A percentile compares a stretch with the other conserved stretches of the same genome.
Conservation (phyloP, 352 stramenopile species). For the Phytophthora kernoviae region DNA sequence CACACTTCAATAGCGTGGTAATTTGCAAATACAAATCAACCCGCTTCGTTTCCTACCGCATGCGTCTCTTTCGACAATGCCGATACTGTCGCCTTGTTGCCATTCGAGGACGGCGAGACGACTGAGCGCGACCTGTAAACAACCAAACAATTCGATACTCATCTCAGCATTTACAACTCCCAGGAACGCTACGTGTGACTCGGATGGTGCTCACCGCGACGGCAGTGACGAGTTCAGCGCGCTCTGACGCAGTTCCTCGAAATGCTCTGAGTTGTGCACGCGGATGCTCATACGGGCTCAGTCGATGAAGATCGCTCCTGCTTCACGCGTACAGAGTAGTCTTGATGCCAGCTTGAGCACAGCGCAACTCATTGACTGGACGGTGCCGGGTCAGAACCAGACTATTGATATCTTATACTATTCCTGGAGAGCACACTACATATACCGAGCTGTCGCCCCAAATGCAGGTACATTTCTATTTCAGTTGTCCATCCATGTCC, state of each 20-base stretch:
- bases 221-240: conserved; percentile 41
- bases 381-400: too few relatives aligned
- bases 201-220: conserved; percentile 29
- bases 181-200: too few relatives aligned
- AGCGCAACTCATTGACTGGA: neutral
- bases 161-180: conserved; percentile 3
- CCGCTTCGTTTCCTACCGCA: conserved; percentile 22
- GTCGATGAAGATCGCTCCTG: neutral
- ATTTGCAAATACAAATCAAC: neutral
- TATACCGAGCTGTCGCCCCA: too few relatives aligned
- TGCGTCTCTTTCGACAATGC: conserved; percentile 68
- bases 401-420: neutral
- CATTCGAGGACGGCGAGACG: conserved; percentile 14
- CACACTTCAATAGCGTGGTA: neutral
- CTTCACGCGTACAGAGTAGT: too few relatives aligned
- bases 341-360: neutral
- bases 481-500: too few relatives aligned
- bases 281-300: conserved; percentile 60
- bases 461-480: too few relatives aligned
- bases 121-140: conserved; percentile 21
- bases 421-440: neutral
- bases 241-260: conserved; percentile 70
- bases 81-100: conserved; percentile 37
- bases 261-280: conserved; percentile 77
- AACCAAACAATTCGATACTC: neutral